Base-by-base conservation (phyloP, 2,329 filamentous ascomycete genomes). In the Eutypella sp. region DNA sequence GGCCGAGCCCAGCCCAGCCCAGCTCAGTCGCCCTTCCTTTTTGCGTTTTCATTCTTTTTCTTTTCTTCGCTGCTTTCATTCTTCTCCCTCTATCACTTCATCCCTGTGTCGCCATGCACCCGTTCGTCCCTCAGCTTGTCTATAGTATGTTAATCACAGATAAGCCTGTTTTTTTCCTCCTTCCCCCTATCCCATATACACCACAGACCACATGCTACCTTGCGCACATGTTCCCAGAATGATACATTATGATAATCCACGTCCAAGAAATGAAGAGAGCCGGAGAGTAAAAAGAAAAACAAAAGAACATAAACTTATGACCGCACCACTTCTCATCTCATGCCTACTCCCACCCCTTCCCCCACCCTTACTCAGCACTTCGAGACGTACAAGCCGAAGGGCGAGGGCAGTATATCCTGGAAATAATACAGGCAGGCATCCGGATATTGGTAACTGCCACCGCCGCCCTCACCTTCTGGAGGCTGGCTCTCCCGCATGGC, bases 381-480 rank as follows among this genome's bases (percentile, higher is more conserved):
- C 18, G 60, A 61, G 20, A 68, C 63, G 49, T 63, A 67, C 45
- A 69, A 45, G 9, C 65, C 67, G 33, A 69, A 58, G 5, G 66
- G 63, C 13, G 57, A 56, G 8, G 67, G 68, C 53, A 81, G 81
- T 54, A 67, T 82, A 58, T 85, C 79, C 64, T 86, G 73, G 66
- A 85, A 84, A 63, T 75, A 85, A 45, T 74, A 64, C 42, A 85
- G 62, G 41, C 67, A 59, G 23, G 78, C 78, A 52, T 66, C 67
- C 2, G 73, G 76, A 5, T 64, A n/a, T n/a, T n/a, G 64, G 38
- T 13, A 7, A 29, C 25, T 13, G 25, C 25, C 25, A 13, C 25
- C 25, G 13, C 25, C 13, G 25, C 25, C 25, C 7, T 7, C 13
- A 29, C 25, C 25, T 7, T 29, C 25, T 4, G 70, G 67, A 16